Evolutionary conservation across 2,329 filamentous ascomycete species (phyloP).

Genomic region (Parafenestella ontariensis): DNA sequence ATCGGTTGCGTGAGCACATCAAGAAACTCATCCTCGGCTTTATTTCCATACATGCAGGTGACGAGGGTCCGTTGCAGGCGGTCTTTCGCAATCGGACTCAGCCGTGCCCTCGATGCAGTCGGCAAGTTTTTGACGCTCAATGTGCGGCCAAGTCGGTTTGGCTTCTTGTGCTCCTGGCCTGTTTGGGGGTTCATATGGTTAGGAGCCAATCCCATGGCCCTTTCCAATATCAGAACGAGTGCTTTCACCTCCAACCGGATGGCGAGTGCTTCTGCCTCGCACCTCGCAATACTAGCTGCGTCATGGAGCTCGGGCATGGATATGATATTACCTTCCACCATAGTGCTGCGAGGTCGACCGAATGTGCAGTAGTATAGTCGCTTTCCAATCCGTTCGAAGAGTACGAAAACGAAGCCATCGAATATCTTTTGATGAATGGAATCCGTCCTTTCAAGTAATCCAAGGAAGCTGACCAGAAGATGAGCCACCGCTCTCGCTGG

Average conservation of each 20-base stretch:
- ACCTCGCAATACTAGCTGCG: conserved; percentile 8
- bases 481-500: conserved; percentile 39
- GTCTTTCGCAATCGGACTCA: conserved; percentile 50
- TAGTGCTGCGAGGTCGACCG: conserved; percentile 35
- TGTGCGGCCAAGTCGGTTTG: conserved; percentile 23
- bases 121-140: conserved; percentile 34
- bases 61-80: conserved; percentile 55
- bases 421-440: conserved; percentile 50
- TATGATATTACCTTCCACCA: conserved; percentile 37
- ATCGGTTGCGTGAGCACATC: conserved; percentile 53
- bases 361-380: conserved; percentile 51
- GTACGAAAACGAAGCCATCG: conserved; percentile 52
- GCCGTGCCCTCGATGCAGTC: conserved; percentile 35
- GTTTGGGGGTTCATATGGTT: conserved; percentile 40
- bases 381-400: conserved; percentile 50
- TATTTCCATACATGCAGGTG: conserved; percentile 52
- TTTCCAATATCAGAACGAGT: conserved; percentile 51
- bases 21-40: conserved; percentile 48
- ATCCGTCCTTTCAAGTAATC: conserved; percentile 45
- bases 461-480: conserved; percentile 47
- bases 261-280: conserved; percentile 30
- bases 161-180: conserved; percentile 9
- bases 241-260: conserved; percentile 50
- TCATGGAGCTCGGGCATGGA: conserved; percentile 11
- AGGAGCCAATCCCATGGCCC: conserved; percentile 49